Evolutionary conservation across 192 early-diverging fungal genomes (phyloP).

Genomic region (Coemansia erecta): DNA sequence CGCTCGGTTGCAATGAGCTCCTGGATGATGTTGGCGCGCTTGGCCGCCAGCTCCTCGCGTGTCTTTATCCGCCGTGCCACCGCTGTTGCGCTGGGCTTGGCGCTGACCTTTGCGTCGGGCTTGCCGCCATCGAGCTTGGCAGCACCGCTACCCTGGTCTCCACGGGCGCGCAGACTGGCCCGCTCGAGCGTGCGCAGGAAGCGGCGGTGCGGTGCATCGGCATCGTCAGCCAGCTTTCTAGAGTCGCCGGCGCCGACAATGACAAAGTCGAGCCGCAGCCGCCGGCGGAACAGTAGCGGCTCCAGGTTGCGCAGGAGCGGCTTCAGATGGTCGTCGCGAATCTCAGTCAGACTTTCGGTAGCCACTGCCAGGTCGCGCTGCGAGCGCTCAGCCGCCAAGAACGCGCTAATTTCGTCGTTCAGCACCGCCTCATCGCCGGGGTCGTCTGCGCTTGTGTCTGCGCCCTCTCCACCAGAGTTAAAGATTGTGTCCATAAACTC

Average conservation of each 20-base stretch:
- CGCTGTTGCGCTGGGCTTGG: neutral
- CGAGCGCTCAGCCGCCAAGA: slow-evolving; percentile 26
- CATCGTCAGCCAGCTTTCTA: slow-evolving; percentile 20
- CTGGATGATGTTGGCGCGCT: slow-evolving; percentile 55
- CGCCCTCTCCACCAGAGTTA: slow-evolving; percentile 1
- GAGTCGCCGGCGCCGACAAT: slow-evolving; percentile 30
- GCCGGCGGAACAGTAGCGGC: slow-evolving; percentile 49
- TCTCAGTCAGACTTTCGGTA: slow-evolving; percentile 51
- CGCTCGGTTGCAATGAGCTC: slow-evolving; percentile 63
- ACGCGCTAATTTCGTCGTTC: slow-evolving; percentile 21
- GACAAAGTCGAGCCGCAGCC: slow-evolving; percentile 52
- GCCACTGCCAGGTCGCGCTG: slow-evolving; percentile 44
- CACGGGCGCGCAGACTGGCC: slow-evolving; percentile 36
- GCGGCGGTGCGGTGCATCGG: slow-evolving; percentile 38
- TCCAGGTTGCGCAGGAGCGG: slow-evolving; percentile 54
- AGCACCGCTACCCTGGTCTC: slow-evolving; percentile 18
- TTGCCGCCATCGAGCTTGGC: slow-evolving; percentile 13
- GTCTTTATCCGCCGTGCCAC: slow-evolving; percentile 35
- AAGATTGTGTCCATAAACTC: slow-evolving; percentile 49
- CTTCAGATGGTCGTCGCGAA: slow-evolving; percentile 53
- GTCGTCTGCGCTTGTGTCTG: neutral
- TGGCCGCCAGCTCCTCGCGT: slow-evolving; percentile 44
- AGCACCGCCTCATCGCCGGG: slow-evolving; percentile 14
- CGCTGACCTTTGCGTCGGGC: slow-evolving; percentile 4
- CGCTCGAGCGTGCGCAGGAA: slow-evolving; percentile 51